Percentiles rank a stretch among this genome's conserved stretches.
phyloP scores from a whole-genome alignment of 331 rosid species.

The Malus hybrid region DNA sequence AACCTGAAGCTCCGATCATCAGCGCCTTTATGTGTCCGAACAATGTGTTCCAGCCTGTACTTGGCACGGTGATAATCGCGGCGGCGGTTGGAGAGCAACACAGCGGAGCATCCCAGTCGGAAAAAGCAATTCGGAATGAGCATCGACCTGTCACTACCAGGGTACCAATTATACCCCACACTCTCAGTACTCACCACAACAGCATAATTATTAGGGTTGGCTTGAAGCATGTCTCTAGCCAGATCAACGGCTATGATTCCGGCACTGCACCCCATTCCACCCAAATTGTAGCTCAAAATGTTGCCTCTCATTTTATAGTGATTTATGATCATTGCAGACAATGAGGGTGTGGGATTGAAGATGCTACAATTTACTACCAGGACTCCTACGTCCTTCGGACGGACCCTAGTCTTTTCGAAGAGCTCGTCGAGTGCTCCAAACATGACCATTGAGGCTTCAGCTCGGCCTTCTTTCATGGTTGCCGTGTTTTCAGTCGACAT shows the following conservation, averaged over 20 bases:
- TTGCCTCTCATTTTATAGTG: constrained; percentile 98
- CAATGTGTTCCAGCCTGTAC: constrained; percentile 84
- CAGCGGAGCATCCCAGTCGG: constrained; percentile 94
- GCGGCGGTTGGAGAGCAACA: constrained; percentile 81
- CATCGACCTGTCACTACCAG: constrained; percentile 80
- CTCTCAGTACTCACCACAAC: constrained; percentile 88
- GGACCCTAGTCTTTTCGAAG: constrained; percentile 64
- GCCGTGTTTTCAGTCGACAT: constrained; percentile 44
- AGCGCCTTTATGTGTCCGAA: constrained; percentile 93
- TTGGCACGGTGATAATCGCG: constrained; percentile 68
- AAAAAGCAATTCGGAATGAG: constrained; percentile 80
- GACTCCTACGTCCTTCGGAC: constrained; percentile 81
- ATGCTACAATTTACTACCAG: constrained; percentile 91
- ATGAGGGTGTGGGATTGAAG: constrained; percentile 91
- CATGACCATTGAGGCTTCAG: constrained; percentile 79
- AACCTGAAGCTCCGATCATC: constrained; percentile 95
- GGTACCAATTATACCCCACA: constrained; percentile 92
- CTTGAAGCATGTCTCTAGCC: constrained; percentile 84
- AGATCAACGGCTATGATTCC: constrained; percentile 78
- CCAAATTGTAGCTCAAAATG: constrained; percentile 82
- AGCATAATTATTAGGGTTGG: constrained; percentile 76
- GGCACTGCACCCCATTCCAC: constrained; percentile 98
- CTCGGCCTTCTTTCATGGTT: constrained; percentile 92
- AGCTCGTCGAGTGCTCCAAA: constrained; percentile 93
- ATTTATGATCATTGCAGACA: constrained; percentile 95